phyloP scores from a whole-genome alignment of 2,329 filamentous ascomycete genomes.

The Pseudomassariella vexata region DNA sequence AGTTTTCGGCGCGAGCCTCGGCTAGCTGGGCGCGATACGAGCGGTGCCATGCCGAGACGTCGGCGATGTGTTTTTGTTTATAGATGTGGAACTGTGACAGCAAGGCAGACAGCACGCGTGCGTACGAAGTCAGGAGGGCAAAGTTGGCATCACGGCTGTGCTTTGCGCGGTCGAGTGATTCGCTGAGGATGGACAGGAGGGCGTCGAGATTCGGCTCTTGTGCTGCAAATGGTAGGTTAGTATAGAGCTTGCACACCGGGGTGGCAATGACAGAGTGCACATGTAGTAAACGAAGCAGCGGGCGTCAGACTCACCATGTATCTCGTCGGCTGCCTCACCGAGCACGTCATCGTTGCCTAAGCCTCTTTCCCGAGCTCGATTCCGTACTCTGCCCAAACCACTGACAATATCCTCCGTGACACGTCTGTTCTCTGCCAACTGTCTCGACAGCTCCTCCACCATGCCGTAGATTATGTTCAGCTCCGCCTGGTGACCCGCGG shows the following conservation, averaged over 20 bases:
- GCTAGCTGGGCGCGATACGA: conserved; percentile 61
- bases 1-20: conserved; percentile 60
- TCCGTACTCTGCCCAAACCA: conserved; percentile 57
- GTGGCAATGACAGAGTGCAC: neutral
- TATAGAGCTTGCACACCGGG: conserved; percentile 4
- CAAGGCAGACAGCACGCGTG: conserved; percentile 49
- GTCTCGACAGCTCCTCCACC: conserved; percentile 61
- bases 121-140: conserved; percentile 46
- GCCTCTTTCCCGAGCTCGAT: conserved; percentile 44
- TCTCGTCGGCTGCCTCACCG: conserved; percentile 46
- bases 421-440: conserved; percentile 55
- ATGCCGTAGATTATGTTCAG: conserved; percentile 63
- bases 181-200: conserved; percentile 54
- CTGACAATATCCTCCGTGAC: conserved; percentile 59
- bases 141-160: conserved; percentile 39
- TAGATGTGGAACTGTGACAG: conserved; percentile 61
- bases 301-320: conserved; percentile 40
- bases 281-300: neutral
- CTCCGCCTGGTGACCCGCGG: conserved; percentile 63
- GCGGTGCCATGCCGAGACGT: conserved; percentile 59
- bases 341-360: conserved; percentile 55
- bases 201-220: conserved; percentile 56
- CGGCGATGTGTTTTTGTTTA: conserved; percentile 56
- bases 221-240: conserved; percentile 28
- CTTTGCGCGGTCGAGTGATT: conserved; percentile 57